Evolutionary conservation across 129 eudicot species (phyloP), one percentile per base, ranked within the genome.

Genomic region (Silybum marianum): DNA sequence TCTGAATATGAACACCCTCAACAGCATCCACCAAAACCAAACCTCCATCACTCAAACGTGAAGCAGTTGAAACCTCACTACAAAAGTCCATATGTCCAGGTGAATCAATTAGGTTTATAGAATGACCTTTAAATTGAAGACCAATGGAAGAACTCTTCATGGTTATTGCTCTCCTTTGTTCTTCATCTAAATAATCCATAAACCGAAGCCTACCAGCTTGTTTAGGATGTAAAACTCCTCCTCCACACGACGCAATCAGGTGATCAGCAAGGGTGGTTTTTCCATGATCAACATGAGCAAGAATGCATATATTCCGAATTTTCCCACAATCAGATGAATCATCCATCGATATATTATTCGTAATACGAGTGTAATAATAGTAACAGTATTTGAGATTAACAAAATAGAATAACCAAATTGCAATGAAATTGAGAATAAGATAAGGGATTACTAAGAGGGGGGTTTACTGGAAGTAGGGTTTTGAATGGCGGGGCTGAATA

Each of bases 21-120:
- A 93, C 99, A 1, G 95, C 98, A 85, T 95, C 99, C n/a, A 95
- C 99, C 26, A 95, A 88, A 22, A 95, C 95, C 78, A 95, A 71
- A 26, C 92, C 99, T 48, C 99, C 99, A 75, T 95, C 99, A 68
- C 99, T 95, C 75, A 95, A 88, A 18, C 99, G 83, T 0, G 98
- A 95, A 48, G 99, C 99, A n/a, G 99, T 95, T 0, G 95, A 93
- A 24, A 95, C 99, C 84, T 95, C 99, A 87, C 99, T 93, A 58
- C 98, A 95, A 73, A 95, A 95, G 44, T 95, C 99, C 99, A 93
- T 93, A 74, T 96, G 99, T 36, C 99, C 99, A 13, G 99, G 99
- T 30, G 98, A 96, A 80, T 96, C 99, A 28, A 95, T 95, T 7
- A 95, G 86, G 75, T 96, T 96, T 2, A 96, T 77, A 0, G 85